These are phyloP conservation scores for Amanita exitialis DNA, from an alignment of 768 basidiomycete genomes.

Conservation along the genomic window DNA sequence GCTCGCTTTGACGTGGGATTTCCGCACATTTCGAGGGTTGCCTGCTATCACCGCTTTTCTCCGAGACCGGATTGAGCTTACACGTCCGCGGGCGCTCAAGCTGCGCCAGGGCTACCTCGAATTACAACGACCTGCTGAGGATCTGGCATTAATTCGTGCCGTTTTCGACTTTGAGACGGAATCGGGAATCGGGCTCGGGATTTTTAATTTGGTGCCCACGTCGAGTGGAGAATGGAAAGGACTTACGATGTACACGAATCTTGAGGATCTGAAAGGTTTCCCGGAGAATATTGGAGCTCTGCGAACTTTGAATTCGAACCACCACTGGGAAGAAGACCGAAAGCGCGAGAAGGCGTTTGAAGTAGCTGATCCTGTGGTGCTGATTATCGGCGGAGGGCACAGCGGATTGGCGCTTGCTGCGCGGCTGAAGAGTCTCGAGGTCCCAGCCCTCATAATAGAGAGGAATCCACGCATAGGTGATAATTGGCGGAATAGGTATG, in stretches of 20 bases:
- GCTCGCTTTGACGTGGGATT: slow-evolving; percentile 38
- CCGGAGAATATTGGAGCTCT: slow-evolving; percentile 32
- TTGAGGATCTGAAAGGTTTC: slow-evolving; percentile 33
- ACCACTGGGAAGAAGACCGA: slow-evolving; percentile 37
- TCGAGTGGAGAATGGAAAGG: slow-evolving; percentile 38
- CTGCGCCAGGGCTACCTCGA: slow-evolving; percentile 14
- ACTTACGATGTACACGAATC: slow-evolving; percentile 40
- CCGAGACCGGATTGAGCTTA: slow-evolving; percentile 20
- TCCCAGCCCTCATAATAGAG: slow-evolving; percentile 45
- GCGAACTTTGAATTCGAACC: slow-evolving; percentile 27
- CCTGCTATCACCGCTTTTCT: slow-evolving; percentile 23
- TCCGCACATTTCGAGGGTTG: slow-evolving; percentile 31
- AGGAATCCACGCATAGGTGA: slow-evolving; percentile 41
- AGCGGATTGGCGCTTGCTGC: slow-evolving; percentile 48
- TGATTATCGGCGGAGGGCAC: slow-evolving; percentile 49
- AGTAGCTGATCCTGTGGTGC: slow-evolving; percentile 38
- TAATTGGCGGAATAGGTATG: slow-evolving; percentile 52
- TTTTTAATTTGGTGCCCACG: slow-evolving; percentile 42
- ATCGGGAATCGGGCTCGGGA: slow-evolving; percentile 31
- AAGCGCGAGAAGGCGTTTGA: slow-evolving; percentile 30
- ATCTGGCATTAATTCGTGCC: slow-evolving; percentile 35
- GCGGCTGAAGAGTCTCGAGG: slow-evolving; percentile 39
- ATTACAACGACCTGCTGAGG: slow-evolving; percentile 24
- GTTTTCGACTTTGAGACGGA: slow-evolving; percentile 39
- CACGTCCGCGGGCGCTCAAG: slow-evolving; percentile 14